These are phyloP conservation scores for Usnea hakonensis DNA, from an alignment of 495 filamentous ascomycete species.

Conservation along the genomic window DNA sequence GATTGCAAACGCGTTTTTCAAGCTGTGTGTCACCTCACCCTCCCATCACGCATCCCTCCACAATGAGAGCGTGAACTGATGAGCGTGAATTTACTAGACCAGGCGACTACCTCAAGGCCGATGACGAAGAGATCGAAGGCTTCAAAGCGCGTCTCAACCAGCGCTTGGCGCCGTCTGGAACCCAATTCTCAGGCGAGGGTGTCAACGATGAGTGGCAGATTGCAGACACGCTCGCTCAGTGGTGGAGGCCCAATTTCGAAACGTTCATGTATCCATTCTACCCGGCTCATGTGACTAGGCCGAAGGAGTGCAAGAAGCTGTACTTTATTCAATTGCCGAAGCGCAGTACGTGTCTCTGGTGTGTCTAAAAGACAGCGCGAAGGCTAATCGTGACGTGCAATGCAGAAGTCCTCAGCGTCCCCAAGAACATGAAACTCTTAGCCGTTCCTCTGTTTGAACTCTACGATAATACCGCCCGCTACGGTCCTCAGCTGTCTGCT, in stretches of 20 bases:
- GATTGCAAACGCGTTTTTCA: constrained; percentile 99
- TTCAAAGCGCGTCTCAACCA: constrained; percentile 91
- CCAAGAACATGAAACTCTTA: constrained; percentile 99
- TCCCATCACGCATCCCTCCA: background rate
- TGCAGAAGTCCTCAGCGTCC: constrained; percentile 88
- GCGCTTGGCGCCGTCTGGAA: constrained; percentile 82
- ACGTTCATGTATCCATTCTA: constrained; percentile 99
- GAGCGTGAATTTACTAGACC: constrained; percentile 42
- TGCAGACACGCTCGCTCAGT: constrained; percentile 88
- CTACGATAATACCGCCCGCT: constrained; percentile 91
- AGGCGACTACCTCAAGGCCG: constrained; percentile 85
- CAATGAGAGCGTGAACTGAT: background rate
- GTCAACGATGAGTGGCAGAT: constrained; percentile 88
- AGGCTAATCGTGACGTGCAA: background rate
- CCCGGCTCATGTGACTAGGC: constrained; percentile 86
- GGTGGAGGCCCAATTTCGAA: constrained; percentile 98
- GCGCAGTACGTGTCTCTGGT: constrained; percentile 59
- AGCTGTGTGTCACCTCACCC: constrained; percentile 51
- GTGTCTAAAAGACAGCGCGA: background rate
- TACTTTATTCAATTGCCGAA: constrained; percentile 92
- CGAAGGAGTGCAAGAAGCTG: constrained; percentile 98
- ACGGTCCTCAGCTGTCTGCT: constrained; percentile 90
- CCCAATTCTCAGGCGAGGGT: constrained; percentile 77
- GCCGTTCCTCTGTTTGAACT: constrained; percentile 95
- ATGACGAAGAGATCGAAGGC: constrained; percentile 84